Conservation (phyloP, 148 eudicot species). For the Agrostemma githago region DNA sequence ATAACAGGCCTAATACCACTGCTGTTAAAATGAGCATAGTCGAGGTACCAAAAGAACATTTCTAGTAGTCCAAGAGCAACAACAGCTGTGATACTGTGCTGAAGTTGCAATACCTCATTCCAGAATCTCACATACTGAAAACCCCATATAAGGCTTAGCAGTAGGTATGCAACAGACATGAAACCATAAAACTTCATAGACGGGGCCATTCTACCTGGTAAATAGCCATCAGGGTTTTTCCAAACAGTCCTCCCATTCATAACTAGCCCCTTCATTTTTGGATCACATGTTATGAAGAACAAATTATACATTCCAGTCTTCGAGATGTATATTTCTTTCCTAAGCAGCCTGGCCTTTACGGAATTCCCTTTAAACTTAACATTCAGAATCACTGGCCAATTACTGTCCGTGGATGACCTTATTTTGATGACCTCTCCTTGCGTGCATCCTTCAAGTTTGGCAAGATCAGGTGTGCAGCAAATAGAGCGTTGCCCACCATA, state of each 20-base stretch:
- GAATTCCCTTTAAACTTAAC: conserved; percentile 63
- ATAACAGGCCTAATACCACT: conserved; percentile 75
- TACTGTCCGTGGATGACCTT: conserved; percentile 55
- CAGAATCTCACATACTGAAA: conserved; percentile 74
- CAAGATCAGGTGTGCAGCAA: conserved; percentile 98
- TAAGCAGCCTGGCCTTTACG: conserved; percentile 50
- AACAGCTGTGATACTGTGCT: conserved; percentile 78
- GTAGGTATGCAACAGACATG: conserved; percentile 70
- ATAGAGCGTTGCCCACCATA: conserved; percentile 95
- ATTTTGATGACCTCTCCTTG: conserved; percentile 79
- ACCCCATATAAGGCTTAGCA: conserved; percentile 68
- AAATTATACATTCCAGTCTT: conserved; percentile 96
- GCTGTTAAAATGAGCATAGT: conserved; percentile 79
- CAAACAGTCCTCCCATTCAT: conserved; percentile 79
- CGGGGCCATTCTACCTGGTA: conserved; percentile 99
- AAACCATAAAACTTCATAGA: conserved; percentile 67
- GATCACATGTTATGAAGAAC: conserved; percentile 91
- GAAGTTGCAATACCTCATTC: conserved; percentile 85
- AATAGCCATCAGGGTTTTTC: conserved; percentile 93
- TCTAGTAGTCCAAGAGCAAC: conserved; percentile 80
- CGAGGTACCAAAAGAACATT: conserved; percentile 90
- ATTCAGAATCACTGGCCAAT: conserved; percentile 74
- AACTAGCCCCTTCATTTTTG: conserved; percentile 61
- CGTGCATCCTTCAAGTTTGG: conserved; percentile 93
- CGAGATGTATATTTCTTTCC: conserved; percentile 48